A percentile compares a stretch with the other conserved stretches of the same genome.
phyloP scores from a whole-genome alignment of 2,329 filamentous ascomycete species.

The Rachicladosporium sp. region DNA sequence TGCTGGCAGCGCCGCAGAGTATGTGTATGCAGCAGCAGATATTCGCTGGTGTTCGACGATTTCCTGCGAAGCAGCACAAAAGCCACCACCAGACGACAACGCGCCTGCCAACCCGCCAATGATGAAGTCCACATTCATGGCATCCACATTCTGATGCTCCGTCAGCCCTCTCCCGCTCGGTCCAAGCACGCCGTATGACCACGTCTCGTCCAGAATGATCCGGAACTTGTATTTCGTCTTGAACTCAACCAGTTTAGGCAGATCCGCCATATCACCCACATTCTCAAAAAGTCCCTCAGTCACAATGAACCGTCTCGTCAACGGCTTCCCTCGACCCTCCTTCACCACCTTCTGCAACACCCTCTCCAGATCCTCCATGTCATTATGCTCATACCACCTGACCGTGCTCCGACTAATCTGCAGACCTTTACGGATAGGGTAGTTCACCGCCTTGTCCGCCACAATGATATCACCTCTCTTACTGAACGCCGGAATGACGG shows the following conservation, averaged over 20 bases:
- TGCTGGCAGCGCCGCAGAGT: constrained; percentile 85
- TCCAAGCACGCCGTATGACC: constrained; percentile 94
- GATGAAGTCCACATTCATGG: constrained; percentile 91
- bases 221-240: constrained; percentile 97
- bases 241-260: constrained; percentile 82
- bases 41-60: constrained; percentile 95
- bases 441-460: constrained; percentile 86
- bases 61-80: constrained; percentile 87
- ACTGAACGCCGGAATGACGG: constrained; percentile 89
- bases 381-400: constrained; percentile 88
- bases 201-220: constrained; percentile 91
- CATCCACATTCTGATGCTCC: constrained; percentile 92
- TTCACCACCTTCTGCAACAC: constrained; percentile 75
- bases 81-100: constrained; percentile 84
- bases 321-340: constrained; percentile 75
- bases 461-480: constrained; percentile 97
- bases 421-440: constrained; percentile 82
- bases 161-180: constrained; percentile 84
- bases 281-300: constrained; percentile 91
- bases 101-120: constrained; percentile 83
- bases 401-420: constrained; percentile 87
- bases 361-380: constrained; percentile 83
- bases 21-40: constrained; percentile 83
- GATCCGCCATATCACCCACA: constrained; percentile 68
- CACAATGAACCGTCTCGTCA: constrained; percentile 89